Evolutionary conservation across 345 rosid genomes (phyloP).

Genomic region (Boechera stricta): DNA sequence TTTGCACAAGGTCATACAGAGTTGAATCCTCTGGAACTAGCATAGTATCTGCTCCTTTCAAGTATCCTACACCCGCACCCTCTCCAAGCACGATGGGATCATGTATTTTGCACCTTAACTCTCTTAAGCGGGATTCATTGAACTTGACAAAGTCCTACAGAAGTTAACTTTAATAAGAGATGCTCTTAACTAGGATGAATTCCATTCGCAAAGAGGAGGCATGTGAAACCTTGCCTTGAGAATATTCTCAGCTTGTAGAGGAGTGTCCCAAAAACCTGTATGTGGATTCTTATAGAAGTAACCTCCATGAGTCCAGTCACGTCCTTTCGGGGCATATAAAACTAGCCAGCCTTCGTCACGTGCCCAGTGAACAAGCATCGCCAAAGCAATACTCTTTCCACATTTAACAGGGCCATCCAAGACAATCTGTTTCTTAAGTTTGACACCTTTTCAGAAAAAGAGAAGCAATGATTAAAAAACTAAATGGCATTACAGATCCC

Average conservation of each 20-base stretch:
- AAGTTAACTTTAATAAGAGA: constrained; percentile 32
- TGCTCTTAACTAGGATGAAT: not conserved
- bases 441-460: constrained; percentile 52
- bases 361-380: constrained; percentile 99
- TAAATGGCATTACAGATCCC: not conserved
- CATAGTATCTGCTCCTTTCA: constrained; percentile 78
- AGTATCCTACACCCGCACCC: constrained; percentile 87
- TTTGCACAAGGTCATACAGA: constrained; percentile 72
- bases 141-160: constrained; percentile 74
- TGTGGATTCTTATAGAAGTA: constrained; percentile 77
- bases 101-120: constrained; percentile 70
- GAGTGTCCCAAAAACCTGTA: constrained; percentile 95
- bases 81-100: constrained; percentile 90
- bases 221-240: constrained; percentile 66
- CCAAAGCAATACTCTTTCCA: constrained; percentile 90
- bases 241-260: constrained; percentile 81
- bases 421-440: constrained; percentile 77
- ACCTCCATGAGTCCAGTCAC: constrained; percentile 95
- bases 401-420: constrained; percentile 93
- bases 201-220: constrained; percentile 1
- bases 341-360: constrained; percentile 97
- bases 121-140: constrained; percentile 64
- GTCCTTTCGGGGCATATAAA: constrained; percentile 83
- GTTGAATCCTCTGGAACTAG: constrained; percentile 71
- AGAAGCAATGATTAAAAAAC: not conserved